Base-by-base conservation (phyloP, 2,329 filamentous ascomycete genomes). In the Aureobasidium sp. region DNA sequence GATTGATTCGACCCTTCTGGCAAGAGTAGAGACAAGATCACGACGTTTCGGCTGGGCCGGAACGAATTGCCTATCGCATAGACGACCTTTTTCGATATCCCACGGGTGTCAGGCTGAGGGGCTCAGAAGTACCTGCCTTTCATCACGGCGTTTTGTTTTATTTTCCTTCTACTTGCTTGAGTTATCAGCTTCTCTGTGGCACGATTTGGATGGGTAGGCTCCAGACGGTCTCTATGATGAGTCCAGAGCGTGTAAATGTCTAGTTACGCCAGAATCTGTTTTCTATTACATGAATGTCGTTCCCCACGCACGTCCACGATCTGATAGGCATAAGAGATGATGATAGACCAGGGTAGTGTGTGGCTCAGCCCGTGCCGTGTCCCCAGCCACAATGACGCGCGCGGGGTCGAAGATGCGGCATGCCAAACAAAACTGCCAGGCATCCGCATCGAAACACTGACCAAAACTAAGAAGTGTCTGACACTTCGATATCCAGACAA, bases 41-140 rank as follows among this genome's bases (percentile, higher is more conserved):
- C 47, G 59, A 42, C 47, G 57, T 61, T 61, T 44, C 57, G 57
- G 47, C 57, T 42, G 56, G 46, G 47, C 57, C 46, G 57, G 46
- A 61, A 37, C 57, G 46, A 39, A 29, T 37, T 47, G 26, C 41
- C 7, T 23, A 47, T 51, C 42, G 46, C 42, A 37, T 42, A 61
- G 27, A 52, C 36, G 46, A 61, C 51, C 57, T 20, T 61, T 37
- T 41, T 46, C 50, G 48, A 61, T 61, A 53, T 53, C 59, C 59
- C 46, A 61, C 59, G 48, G 39, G 46, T 52, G 59, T 41, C 57
- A 39, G 58, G 58, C 27, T 2, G 53, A 57, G 41, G 41, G 52
- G n/a, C 17, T 13, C 10, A 44, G 37, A 36, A 34, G 39, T 32
- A 36, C 39, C 53, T 26, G 41, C 39, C 53, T 57, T 34, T 44